phyloP scores from a whole-genome alignment of 495 filamentous ascomycete species.

The Penicillium argentinense region DNA sequence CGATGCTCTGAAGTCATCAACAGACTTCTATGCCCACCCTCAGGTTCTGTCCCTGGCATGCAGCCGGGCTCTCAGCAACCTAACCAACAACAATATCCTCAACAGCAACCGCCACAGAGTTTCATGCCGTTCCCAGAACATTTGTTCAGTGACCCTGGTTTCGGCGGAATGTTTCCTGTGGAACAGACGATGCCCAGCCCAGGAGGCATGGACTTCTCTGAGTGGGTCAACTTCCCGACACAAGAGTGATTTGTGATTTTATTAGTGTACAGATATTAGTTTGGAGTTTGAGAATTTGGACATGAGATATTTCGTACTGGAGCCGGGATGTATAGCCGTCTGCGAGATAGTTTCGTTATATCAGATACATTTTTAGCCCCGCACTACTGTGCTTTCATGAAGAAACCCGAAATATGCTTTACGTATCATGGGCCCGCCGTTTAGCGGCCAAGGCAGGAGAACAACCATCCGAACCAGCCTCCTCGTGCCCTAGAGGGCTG shows the following conservation, averaged over 20 bases:
- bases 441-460: conserved; percentile 10
- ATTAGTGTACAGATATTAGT: conserved; percentile 4
- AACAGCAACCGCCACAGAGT: conserved; percentile 21
- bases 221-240: conserved; percentile 44
- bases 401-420: background rate
- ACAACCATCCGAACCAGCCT: conserved; percentile 18
- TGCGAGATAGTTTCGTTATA: background rate
- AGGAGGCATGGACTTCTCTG: conserved; percentile 44
- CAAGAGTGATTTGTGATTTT: conserved; percentile 25
- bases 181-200: conserved; percentile 36
- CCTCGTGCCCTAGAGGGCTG: background rate
- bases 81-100: conserved; percentile 17
- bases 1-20: conserved; percentile 47
- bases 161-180: conserved; percentile 41
- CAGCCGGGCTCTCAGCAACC: conserved; percentile 4
- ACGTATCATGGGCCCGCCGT: background rate
- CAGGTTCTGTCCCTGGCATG: conserved; percentile 6
- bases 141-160: conserved; percentile 37
- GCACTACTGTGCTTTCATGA: no score
- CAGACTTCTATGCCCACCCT: conserved; percentile 39
- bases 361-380: no score
- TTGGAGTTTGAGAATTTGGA: background rate
- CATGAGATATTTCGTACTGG: background rate
- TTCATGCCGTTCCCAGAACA: conserved; percentile 46
- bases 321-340: background rate